phyloP scores from a whole-genome alignment of 768 basidiomycete species.

The Mycena pura region DNA sequence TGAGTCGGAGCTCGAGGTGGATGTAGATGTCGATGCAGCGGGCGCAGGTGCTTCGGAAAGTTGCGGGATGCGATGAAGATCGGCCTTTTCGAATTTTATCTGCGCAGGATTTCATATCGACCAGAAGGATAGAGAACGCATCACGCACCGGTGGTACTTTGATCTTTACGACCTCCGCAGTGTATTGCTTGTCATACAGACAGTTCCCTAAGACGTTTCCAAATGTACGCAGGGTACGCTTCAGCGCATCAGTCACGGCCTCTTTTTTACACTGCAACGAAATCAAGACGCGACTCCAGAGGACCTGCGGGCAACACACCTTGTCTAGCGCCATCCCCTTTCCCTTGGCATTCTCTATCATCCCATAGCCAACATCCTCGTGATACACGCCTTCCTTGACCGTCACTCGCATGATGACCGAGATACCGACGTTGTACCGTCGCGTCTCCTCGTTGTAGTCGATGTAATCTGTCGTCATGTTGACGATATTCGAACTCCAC shows the following conservation, averaged over 20 bases:
- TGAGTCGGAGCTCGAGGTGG: neutral
- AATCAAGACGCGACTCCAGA: neutral
- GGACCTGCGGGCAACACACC: conserved; percentile 52
- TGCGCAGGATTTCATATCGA: conserved; percentile 29
- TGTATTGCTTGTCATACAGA: conserved; percentile 93
- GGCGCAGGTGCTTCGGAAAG: conserved; percentile 7
- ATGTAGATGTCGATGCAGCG: neutral
- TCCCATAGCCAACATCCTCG: conserved; percentile 94
- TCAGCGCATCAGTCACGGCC: conserved; percentile 93
- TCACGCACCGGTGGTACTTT: conserved; percentile 84
- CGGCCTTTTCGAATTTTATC: conserved; percentile 72
- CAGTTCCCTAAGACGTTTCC: conserved; percentile 97
- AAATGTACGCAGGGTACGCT: conserved; percentile 89
- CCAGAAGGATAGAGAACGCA: conserved; percentile 46
- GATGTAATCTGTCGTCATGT: conserved; percentile 75
- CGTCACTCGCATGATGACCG: conserved; percentile 87
- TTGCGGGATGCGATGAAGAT: conserved; percentile 58
- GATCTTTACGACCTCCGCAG: conserved; percentile 85
- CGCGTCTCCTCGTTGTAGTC: conserved; percentile 75
- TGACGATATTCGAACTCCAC: conserved; percentile 85
- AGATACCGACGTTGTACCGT: conserved; percentile 75
- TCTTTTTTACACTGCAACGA: conserved; percentile 91
- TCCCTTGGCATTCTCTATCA: conserved; percentile 81
- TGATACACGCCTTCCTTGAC: conserved; percentile 88
- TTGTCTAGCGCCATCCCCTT: conserved; percentile 92